These are phyloP conservation scores for Trametes gibbosa DNA, from an alignment of 768 basidiomycete species.

Conservation along the genomic window DNA sequence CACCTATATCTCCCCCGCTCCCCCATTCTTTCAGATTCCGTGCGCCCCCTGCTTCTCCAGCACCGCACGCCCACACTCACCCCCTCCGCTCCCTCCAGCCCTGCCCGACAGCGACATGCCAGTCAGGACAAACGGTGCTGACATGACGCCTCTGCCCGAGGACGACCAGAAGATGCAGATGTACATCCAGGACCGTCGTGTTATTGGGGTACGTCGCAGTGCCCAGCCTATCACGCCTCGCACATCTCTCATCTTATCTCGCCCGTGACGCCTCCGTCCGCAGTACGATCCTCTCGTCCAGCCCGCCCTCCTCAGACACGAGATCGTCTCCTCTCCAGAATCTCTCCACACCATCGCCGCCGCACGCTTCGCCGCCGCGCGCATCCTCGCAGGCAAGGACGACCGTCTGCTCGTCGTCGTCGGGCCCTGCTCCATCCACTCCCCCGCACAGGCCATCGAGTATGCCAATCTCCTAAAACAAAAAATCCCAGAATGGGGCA, in stretches of 20 bases:
- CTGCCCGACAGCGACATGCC: constrained; percentile 30
- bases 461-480: constrained; percentile 73
- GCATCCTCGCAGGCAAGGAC: constrained; percentile 80
- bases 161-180: constrained; percentile 62
- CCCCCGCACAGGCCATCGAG: constrained; percentile 77
- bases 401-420: constrained; percentile 87
- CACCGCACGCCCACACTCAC: not conserved
- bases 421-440: constrained; percentile 96
- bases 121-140: constrained; percentile 32
- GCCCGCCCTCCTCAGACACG: constrained; percentile 86
- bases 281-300: constrained; percentile 97
- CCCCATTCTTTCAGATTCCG: constrained; percentile 36
- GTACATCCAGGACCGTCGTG: constrained; percentile 80
- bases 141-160: constrained; percentile 56
- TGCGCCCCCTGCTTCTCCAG: constrained; percentile 23
- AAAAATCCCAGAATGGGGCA: constrained; percentile 64
- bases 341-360: constrained; percentile 76
- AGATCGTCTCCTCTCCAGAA: constrained; percentile 63
- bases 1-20: constrained; percentile 11
- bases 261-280: not conserved
- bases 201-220: constrained; percentile 61
- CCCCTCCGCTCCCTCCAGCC: constrained; percentile 33
- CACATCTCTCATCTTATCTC: constrained; percentile 11
- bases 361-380: constrained; percentile 75
- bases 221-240: not conserved